Conservation (phyloP, 768 basidiomycete species). For the Lentinula lateritia region DNA sequence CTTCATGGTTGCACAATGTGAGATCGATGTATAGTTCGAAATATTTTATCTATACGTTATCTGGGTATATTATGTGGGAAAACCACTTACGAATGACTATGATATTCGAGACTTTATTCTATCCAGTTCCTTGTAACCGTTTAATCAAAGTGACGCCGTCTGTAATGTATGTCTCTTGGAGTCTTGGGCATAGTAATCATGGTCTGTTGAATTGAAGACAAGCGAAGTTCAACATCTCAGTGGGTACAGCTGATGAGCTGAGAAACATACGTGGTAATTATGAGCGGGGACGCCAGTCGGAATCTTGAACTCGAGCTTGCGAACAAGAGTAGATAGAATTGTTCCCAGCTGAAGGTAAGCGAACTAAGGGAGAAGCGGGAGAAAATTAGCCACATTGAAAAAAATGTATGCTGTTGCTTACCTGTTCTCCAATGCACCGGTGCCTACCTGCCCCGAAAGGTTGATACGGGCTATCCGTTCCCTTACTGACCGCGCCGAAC, state of each 20-base stretch:
- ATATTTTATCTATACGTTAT: no score
- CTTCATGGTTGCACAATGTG: no score
- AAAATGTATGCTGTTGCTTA: conserved; percentile 19
- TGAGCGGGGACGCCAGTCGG: conserved; percentile 67
- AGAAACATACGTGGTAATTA: conserved; percentile 78
- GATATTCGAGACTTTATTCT: no score
- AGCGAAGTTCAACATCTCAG: conserved; percentile 1
- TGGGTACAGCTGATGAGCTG: not conserved
- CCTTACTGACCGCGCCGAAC: conserved; percentile 93
- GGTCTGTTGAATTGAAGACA: conserved; percentile 44
- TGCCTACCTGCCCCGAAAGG: conserved; percentile 97
- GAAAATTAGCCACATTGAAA: conserved; percentile 20
- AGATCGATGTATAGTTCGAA: no score
- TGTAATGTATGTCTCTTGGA: conserved; percentile 60
- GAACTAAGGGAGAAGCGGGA: conserved; percentile 36
- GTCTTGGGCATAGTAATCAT: conserved; percentile 89
- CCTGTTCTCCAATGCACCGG: conserved; percentile 91
- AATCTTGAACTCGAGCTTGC: conserved; percentile 69
- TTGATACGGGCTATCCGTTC: conserved; percentile 93
- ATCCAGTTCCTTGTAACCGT: not conserved
- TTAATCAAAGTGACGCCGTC: conserved; percentile 56
- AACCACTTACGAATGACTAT: no score
- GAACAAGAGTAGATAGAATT: conserved; percentile 73
- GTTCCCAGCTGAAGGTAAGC: conserved; percentile 92
- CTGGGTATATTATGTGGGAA: no score